A percentile compares a stretch with the other conserved stretches of the same genome.
These are phyloP conservation scores for Corylus heterophylla DNA, from an alignment of 306 rosid species.

Conservation along the genomic window DNA sequence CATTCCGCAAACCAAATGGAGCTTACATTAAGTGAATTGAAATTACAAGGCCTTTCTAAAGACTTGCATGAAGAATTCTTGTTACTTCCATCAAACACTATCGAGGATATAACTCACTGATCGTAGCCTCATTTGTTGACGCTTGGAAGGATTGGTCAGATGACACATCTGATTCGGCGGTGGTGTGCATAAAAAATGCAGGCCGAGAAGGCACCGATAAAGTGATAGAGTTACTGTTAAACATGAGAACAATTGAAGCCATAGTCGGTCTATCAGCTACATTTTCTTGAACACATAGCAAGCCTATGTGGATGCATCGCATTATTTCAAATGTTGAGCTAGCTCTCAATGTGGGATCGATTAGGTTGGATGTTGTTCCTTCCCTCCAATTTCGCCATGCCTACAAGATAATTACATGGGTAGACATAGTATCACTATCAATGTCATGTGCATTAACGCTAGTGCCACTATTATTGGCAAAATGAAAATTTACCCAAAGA, in stretches of 20 bases:
- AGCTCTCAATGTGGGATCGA: not conserved
- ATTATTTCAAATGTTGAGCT: constrained; percentile 6
- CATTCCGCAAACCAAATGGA: too few relatives aligned
- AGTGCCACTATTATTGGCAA: not conserved
- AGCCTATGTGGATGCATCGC: constrained; percentile 62
- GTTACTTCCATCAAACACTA: too few relatives aligned
- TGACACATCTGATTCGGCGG: not conserved
- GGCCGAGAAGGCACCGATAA: constrained; percentile 42
- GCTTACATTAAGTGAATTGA: too few relatives aligned
- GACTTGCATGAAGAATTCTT: too few relatives aligned
- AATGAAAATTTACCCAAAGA: not conserved
- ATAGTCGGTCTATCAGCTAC: constrained; percentile 47
- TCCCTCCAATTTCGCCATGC: constrained; percentile 33
- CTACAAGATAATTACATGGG: not conserved
- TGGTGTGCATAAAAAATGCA: constrained; percentile 32
- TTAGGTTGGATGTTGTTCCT: not conserved
- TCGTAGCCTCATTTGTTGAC: not conserved
- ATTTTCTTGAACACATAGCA: constrained; percentile 60
- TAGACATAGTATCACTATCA: not conserved
- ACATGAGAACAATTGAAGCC: constrained; percentile 39
- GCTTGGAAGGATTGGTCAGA: too few relatives aligned
- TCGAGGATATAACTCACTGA: too few relatives aligned
- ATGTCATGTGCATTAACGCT: too few relatives aligned
- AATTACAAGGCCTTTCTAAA: too few relatives aligned
- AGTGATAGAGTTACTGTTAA: constrained; percentile 32